A percentile compares a stretch with the other conserved stretches of the same genome.
Evolutionary conservation across 2,329 filamentous ascomycete genomes (phyloP).

Genomic region (Pseudogymnoascus sp.): DNA sequence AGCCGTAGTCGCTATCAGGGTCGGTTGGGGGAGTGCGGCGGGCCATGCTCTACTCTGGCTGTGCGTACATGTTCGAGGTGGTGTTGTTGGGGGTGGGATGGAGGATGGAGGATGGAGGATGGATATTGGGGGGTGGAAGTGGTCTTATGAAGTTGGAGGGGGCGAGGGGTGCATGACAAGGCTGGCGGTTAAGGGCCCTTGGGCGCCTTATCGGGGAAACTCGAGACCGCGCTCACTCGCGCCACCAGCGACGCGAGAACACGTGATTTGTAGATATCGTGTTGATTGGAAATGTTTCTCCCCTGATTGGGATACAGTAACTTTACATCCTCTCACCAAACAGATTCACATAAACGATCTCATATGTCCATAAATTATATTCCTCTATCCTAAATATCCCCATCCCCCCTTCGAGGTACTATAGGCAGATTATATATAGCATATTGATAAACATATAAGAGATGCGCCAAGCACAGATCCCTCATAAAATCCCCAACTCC

Average conservation of each 20-base stretch:
- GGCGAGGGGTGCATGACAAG: neutral
- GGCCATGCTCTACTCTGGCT: neutral
- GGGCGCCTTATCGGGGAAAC: neutral
- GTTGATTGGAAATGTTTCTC: slow-evolving; percentile 10
- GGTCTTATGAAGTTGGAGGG: neutral
- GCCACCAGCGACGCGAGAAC: neutral
- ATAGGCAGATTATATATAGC: neutral
- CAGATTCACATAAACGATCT: neutral
- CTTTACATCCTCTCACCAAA: neutral
- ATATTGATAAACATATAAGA: neutral
- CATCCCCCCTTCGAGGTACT: neutral
- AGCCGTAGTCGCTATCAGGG: slow-evolving; percentile 51
- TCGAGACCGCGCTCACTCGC: neutral
- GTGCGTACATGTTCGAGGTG: neutral
- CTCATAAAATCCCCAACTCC: neutral
- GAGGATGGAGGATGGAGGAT: neutral
- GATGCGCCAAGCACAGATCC: neutral
- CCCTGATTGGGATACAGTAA: neutral
- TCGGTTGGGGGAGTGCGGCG: neutral
- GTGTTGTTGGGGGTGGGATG: neutral
- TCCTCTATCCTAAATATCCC: neutral
- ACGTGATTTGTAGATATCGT: neutral
- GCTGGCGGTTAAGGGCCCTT: neutral
- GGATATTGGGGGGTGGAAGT: neutral
- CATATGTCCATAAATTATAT: neutral